Evolutionary conservation across 441 rosid species (phyloP).

Genomic region (Corymbia citriodora): DNA sequence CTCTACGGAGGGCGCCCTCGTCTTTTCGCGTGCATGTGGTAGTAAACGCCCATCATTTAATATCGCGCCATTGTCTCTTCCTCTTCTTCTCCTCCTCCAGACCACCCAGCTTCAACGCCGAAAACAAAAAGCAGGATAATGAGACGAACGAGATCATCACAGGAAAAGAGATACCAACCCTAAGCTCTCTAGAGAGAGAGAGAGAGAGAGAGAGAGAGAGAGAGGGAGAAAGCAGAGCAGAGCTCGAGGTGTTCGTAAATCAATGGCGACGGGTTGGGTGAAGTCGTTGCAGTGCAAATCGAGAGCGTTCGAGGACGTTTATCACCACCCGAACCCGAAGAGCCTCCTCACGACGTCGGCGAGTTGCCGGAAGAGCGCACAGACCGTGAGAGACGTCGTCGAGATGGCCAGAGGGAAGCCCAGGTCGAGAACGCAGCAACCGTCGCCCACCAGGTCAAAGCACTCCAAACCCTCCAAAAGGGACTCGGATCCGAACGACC

Average conservation of each 20-base stretch:
- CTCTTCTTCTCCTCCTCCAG: background rate
- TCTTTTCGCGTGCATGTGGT: conserved; percentile 3
- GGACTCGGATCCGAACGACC: background rate
- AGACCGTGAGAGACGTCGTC: conserved; percentile 66
- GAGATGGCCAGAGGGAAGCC: conserved; percentile 26
- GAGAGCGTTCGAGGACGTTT: conserved; percentile 76
- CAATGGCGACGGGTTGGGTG: conserved; percentile 84
- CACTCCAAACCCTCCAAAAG: conserved; percentile 13
- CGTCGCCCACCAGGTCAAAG: background rate
- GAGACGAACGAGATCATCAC: background rate
- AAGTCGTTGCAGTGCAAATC: conserved; percentile 88
- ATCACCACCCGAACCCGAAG: conserved; percentile 36
- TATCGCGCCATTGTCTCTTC: conserved; percentile 46
- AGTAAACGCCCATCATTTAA: conserved; percentile 25
- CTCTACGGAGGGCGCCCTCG: conserved; percentile 19
- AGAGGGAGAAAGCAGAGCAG: background rate
- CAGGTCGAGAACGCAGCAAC: conserved; percentile 15
- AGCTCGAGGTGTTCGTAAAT: background rate
- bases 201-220: background rate
- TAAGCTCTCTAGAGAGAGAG: background rate
- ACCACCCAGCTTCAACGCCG: background rate
- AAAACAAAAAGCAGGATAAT: background rate
- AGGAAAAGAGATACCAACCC: background rate
- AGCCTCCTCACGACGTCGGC: conserved; percentile 36
- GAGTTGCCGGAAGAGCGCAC: conserved; percentile 57